These are phyloP conservation scores for Linnemannia schmuckeri DNA, from an alignment of 192 early-diverging fungal species.

Conservation along the genomic window DNA sequence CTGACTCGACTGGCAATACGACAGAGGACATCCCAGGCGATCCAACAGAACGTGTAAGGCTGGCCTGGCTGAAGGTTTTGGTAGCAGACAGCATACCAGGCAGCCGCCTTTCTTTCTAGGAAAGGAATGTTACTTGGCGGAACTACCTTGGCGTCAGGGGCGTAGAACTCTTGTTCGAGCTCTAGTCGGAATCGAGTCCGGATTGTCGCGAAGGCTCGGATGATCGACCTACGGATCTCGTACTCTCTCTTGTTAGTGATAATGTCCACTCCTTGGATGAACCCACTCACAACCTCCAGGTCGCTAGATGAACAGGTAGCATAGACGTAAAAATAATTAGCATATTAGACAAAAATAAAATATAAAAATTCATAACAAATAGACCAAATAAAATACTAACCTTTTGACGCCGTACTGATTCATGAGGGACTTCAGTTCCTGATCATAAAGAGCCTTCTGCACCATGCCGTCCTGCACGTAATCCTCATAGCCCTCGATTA, in stretches of 20 bases:
- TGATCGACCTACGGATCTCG: conserved; percentile 65
- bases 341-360: conserved; percentile 48
- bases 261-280: conserved; percentile 37
- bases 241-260: conserved; percentile 63
- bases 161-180: conserved; percentile 64
- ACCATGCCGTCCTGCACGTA: conserved; percentile 66
- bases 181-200: conserved; percentile 55
- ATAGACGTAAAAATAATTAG: background rate
- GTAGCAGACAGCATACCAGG: conserved; percentile 84
- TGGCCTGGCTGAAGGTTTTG: conserved; percentile 41
- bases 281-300: conserved; percentile 58
- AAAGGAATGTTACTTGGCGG: conserved; percentile 9
- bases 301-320: conserved; percentile 25
- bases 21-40: conserved; percentile 41
- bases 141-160: conserved; percentile 29
- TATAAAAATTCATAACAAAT: conserved; percentile 34
- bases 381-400: background rate
- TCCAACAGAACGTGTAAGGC: conserved; percentile 46
- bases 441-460: conserved; percentile 63
- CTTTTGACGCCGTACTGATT: conserved; percentile 73
- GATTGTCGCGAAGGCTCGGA: conserved; percentile 51
- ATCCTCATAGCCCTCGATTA: conserved; percentile 60
- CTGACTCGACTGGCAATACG: conserved; percentile 18
- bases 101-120: conserved; percentile 66
- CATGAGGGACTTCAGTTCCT: conserved; percentile 67